Percentiles rank a stretch among this genome's conserved stretches.
These are phyloP conservation scores for Hibiscus trionum DNA, from an alignment of 345 rosid species.

Conservation along the genomic window DNA sequence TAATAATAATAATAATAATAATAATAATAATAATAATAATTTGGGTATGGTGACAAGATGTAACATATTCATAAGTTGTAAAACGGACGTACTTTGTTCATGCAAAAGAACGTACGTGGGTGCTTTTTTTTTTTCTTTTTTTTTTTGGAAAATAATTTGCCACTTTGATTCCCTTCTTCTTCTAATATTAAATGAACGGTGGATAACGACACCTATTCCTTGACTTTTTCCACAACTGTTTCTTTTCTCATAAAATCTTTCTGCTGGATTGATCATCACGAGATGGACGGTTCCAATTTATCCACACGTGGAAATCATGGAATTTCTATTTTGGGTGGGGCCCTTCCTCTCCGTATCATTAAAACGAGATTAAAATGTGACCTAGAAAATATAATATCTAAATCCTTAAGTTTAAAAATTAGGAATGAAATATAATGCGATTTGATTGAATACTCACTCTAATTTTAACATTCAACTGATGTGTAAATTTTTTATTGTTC, in stretches of 20 bases:
- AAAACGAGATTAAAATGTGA: no score
- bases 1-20: no score
- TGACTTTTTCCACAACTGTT: neutral
- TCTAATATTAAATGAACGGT: neutral
- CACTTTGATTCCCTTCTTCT: neutral
- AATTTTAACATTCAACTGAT: no score
- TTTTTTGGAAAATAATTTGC: no score
- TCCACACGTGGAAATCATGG: neutral
- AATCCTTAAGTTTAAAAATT: no score
- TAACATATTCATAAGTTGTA: neutral
- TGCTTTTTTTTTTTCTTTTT: no score
- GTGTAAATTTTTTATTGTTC: no score
- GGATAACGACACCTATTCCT: neutral
- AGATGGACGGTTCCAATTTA: conserved; percentile 10
- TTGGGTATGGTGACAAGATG: neutral
- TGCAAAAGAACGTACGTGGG: neutral
- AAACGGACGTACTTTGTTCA: neutral
- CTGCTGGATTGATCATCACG: neutral
- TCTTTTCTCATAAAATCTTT: neutral
- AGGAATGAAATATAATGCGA: no score
- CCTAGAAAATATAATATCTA: no score
- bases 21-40: no score
- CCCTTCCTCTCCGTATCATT: neutral
- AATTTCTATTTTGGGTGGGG: neutral
- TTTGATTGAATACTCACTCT: no score